These are phyloP conservation scores for Fagus crenata DNA, from an alignment of 306 rosid species.

Conservation along the genomic window DNA sequence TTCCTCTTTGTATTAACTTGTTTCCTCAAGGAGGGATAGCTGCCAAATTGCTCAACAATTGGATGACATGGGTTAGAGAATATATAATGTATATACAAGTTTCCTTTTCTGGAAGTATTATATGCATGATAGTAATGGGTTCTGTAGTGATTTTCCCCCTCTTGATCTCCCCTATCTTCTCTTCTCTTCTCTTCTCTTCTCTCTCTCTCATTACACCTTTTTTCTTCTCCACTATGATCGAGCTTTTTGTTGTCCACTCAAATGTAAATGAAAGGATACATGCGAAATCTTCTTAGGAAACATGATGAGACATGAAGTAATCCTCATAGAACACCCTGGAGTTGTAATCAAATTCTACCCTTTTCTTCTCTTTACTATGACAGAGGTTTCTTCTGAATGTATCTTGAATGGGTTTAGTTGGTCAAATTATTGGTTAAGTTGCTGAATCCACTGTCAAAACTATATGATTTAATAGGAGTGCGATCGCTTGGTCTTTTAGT, in stretches of 20 bases:
- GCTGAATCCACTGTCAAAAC: background rate
- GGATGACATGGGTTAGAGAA: background rate
- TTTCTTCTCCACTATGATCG: background rate
- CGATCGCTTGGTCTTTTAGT: background rate
- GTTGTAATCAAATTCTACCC: background rate
- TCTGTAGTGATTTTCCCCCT: background rate
- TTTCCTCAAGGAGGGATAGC: background rate
- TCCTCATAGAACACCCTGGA: background rate
- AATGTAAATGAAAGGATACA: constrained; percentile 3
- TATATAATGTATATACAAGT: background rate
- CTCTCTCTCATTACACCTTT: background rate
- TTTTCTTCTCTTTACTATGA: background rate
- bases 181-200: too few species aligned
- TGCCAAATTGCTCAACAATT: background rate
- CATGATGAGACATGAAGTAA: background rate
- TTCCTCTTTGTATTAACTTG: background rate
- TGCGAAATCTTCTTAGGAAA: background rate
- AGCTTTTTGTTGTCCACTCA: background rate
- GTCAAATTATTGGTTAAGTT: background rate
- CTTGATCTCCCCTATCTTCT: background rate
- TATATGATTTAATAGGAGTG: background rate
- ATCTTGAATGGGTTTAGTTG: background rate
- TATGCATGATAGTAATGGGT: background rate
- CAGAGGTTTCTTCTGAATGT: background rate
- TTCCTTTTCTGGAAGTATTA: constrained; percentile 2